Conservation (phyloP, 2,329 filamentous ascomycete species). For the Fusarium marasasianum region DNA sequence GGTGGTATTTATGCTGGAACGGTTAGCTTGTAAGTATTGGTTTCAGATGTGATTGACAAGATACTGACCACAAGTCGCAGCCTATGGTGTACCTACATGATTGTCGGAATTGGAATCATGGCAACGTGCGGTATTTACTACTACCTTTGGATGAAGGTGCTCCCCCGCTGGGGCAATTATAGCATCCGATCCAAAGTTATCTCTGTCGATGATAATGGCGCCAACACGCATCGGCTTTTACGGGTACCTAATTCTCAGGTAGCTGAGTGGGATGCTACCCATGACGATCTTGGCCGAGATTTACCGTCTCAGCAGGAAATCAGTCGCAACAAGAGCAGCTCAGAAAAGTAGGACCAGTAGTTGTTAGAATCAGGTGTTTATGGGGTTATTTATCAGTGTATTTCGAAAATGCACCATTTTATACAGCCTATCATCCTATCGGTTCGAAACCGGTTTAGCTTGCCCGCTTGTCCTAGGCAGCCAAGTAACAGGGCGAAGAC, state of each 20-base stretch:
- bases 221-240: constrained; percentile 58
- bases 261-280: constrained; percentile 63
- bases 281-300: constrained; percentile 58
- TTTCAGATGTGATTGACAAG: constrained; percentile 62
- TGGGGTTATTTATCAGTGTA: too few relatives aligned
- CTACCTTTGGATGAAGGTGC: constrained; percentile 63
- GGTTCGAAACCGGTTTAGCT: too few relatives aligned
- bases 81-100: constrained; percentile 51
- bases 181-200: constrained; percentile 64
- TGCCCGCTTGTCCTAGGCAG: too few relatives aligned
- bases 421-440: too few relatives aligned
- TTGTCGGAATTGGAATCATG: neutral
- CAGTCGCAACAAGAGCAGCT: neutral
- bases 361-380: too few relatives aligned
- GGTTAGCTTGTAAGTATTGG: constrained; percentile 66
- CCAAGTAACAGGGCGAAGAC: too few relatives aligned
- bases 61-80: constrained; percentile 53
- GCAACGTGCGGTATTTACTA: constrained; percentile 66
- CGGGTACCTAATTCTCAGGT: constrained; percentile 63
- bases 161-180: constrained; percentile 64
- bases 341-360: too few relatives aligned
- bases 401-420: too few relatives aligned
- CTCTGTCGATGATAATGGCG: constrained; percentile 51
- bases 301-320: neutral
- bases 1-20: constrained; percentile 68